A percentile compares a stretch with the other conserved stretches of the same genome.
phyloP scores from a whole-genome alignment of 108 stramenopile species.

The Nitzschia inconspicua region DNA sequence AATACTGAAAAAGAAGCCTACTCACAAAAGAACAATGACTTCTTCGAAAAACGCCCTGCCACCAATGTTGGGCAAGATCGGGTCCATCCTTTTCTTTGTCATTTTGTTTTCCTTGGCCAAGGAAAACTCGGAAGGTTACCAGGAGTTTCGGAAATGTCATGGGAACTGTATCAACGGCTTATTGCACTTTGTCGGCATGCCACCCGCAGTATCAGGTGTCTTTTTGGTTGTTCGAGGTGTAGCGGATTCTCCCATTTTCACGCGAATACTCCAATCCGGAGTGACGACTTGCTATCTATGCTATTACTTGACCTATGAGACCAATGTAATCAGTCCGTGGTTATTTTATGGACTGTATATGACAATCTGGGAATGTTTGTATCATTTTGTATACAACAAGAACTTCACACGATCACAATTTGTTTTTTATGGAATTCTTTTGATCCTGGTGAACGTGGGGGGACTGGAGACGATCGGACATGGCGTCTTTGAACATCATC shows the following conservation, averaged over 20 bases:
- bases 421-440: background rate
- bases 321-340: slow-evolving; percentile 15
- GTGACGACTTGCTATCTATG: slow-evolving; percentile 17
- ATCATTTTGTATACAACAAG: slow-evolving; percentile 6
- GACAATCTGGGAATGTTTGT: slow-evolving; percentile 24
- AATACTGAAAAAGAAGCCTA: too few species aligned
- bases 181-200: slow-evolving; percentile 22
- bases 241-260: slow-evolving; percentile 11
- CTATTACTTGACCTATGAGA: slow-evolving; percentile 16
- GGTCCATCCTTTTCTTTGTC: slow-evolving; percentile 20
- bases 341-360: slow-evolving; percentile 24
- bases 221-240: slow-evolving; percentile 20
- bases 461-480: slow-evolving; percentile 23
- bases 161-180: slow-evolving; percentile 24
- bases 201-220: slow-evolving; percentile 23
- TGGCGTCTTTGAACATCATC: slow-evolving; percentile 30
- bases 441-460: slow-evolving; percentile 20
- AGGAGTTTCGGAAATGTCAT: slow-evolving; percentile 24
- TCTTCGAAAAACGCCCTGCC: too few species aligned
- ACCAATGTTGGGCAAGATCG: slow-evolving; percentile 13
- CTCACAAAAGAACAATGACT: too few species aligned
- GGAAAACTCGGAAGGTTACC: slow-evolving; percentile 16
- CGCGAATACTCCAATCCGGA: slow-evolving; percentile 1
- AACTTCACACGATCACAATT: slow-evolving; percentile 6
- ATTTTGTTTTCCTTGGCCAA: slow-evolving; percentile 16